Conservation (phyloP, 2,329 filamentous ascomycete species). For the Penicillium expansum region DNA sequence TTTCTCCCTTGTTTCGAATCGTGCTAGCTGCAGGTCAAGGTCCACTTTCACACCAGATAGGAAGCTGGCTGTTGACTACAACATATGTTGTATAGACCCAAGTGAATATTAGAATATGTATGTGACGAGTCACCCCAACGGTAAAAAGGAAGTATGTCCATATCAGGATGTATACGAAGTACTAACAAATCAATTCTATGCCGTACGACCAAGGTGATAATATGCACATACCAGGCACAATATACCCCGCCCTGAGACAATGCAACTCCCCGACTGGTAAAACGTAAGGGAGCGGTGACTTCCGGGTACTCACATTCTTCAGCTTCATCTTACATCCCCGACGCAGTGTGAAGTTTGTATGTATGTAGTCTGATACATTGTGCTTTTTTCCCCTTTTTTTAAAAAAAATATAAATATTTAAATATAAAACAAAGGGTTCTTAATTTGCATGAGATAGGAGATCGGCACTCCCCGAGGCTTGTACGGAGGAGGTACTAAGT, state of each 20-base stretch:
- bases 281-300: conserved; percentile 5
- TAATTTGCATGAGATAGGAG: neutral
- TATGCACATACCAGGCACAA: conserved; percentile 6
- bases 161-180: neutral
- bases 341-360: neutral
- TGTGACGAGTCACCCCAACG: neutral
- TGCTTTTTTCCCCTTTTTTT: neutral
- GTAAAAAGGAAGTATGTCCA: neutral
- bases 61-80: neutral
- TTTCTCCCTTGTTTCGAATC: conserved; percentile 3
- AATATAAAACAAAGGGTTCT: too few relatives aligned
- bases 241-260: conserved; percentile 7
- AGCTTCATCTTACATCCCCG: conserved; percentile 6
- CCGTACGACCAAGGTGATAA: neutral
- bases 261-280: conserved; percentile 2
- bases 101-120: neutral
- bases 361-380: neutral
- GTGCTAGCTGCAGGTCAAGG: neutral
- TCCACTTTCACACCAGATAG: conserved; percentile 7
- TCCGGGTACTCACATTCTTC: conserved; percentile 9
- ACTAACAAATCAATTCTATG: neutral
- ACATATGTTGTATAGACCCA: neutral
- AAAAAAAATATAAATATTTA: too few relatives aligned
- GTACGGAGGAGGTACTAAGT: neutral
- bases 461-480: conserved; percentile 8